Evolutionary conservation across 495 filamentous ascomycete genomes (phyloP).

Genomic region (Copromyces sp.): DNA sequence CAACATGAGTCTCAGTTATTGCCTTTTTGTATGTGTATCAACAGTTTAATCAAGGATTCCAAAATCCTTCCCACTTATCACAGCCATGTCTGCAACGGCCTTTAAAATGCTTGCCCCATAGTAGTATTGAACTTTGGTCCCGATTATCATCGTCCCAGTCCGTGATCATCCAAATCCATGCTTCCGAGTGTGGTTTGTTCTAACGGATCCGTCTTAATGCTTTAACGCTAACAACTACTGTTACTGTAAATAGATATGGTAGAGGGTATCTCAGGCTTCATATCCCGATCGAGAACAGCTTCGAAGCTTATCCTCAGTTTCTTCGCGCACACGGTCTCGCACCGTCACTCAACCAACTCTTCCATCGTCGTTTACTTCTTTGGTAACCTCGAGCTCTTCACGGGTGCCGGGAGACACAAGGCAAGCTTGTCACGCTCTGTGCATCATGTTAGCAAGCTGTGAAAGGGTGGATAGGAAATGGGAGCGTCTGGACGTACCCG

Average conservation of each 20-base stretch:
- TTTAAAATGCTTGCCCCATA: background rate
- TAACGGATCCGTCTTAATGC: background rate
- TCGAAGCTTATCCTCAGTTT: background rate
- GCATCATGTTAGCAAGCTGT: constrained; percentile 13
- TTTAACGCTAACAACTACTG: background rate
- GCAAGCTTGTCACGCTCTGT: constrained; percentile 36
- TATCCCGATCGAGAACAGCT: background rate
- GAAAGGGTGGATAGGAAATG: background rate
- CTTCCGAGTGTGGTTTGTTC: background rate
- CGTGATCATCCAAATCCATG: background rate
- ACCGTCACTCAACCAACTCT: background rate
- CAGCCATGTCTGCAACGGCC: background rate
- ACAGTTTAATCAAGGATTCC: background rate
- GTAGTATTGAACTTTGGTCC: background rate
- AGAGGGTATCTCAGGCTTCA: constrained; percentile 17
- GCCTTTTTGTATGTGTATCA: background rate
- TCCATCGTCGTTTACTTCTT: constrained; percentile 14
- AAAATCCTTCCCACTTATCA: background rate
- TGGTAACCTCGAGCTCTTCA: constrained; percentile 31
- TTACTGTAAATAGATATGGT: background rate
- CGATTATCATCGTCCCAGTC: background rate
- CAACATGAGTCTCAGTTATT: background rate
- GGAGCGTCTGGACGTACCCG: constrained; percentile 46
- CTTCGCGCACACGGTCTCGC: background rate
- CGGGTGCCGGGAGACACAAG: constrained; percentile 35